These are phyloP conservation scores for Oryza punctata DNA, from an alignment of 176 grass and related monocot species.

Conservation along the genomic window DNA sequence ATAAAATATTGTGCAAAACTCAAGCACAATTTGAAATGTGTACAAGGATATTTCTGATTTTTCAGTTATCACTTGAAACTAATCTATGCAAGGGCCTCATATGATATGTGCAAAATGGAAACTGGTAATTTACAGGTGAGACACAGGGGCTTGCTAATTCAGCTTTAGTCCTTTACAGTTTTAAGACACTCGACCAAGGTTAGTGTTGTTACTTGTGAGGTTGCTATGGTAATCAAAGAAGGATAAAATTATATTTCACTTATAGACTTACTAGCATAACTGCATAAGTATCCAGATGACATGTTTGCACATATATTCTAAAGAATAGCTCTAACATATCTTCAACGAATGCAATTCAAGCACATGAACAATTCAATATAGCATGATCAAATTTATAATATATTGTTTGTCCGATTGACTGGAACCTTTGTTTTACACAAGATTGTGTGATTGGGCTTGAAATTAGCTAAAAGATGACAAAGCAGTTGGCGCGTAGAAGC, in stretches of 20 bases:
- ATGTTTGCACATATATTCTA: neutral
- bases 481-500: neutral
- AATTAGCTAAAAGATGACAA: constrained; percentile 24
- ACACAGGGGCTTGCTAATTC: neutral
- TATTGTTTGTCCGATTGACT: neutral
- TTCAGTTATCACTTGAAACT: neutral
- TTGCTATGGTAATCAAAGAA: neutral
- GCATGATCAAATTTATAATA: neutral
- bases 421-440: neutral
- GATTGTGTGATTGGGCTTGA: neutral
- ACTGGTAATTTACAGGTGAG: neutral
- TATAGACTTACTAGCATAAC: neutral
- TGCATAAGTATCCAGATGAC: neutral
- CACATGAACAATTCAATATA: neutral
- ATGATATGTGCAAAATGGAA: neutral
- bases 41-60: neutral
- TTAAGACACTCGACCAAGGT: neutral
- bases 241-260: neutral
- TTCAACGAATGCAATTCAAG: neutral
- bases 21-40: too few relatives aligned
- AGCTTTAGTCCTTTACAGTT: neutral
- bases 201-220: neutral
- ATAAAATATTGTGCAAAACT: too few relatives aligned
- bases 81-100: neutral
- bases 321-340: neutral